phyloP scores from a whole-genome alignment of 2,329 filamentous ascomycete species.

The Cordyceps fumosorosea region DNA sequence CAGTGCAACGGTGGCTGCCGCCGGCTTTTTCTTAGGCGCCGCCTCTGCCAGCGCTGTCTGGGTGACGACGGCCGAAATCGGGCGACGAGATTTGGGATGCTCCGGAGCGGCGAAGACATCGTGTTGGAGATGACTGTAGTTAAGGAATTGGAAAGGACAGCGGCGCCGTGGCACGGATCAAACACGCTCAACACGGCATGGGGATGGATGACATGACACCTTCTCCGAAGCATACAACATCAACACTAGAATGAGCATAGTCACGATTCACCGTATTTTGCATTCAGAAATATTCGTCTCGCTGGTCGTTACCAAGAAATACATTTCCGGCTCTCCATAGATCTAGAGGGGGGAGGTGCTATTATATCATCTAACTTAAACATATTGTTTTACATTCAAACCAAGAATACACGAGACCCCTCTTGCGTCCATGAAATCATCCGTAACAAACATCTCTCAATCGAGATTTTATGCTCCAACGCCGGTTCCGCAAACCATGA shows the following conservation, averaged over 20 bases:
- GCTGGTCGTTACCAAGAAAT: slow-evolving; percentile 2
- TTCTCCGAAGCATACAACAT: not conserved
- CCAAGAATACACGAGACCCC: slow-evolving; percentile 31
- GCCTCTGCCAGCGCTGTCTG: slow-evolving; percentile 1
- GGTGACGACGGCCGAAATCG: not conserved
- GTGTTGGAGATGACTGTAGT: not conserved
- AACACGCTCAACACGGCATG: slow-evolving; percentile 13
- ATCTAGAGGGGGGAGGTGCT: slow-evolving; percentile 50
- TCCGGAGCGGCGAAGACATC: not conserved
- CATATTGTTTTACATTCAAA: slow-evolving; percentile 30
- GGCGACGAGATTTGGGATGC: not conserved
- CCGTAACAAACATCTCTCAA: slow-evolving; percentile 31
- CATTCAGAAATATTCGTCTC: not conserved
- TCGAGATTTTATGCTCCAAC: slow-evolving; percentile 47
- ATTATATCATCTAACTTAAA: slow-evolving; percentile 41
- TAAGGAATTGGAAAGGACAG: not conserved
- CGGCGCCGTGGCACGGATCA: slow-evolving; percentile 7
- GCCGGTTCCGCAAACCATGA: slow-evolving; percentile 41
- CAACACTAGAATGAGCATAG: not conserved
- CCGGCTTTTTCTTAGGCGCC: not conserved
- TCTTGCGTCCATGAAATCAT: slow-evolving; percentile 38
- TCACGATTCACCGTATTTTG: not conserved
- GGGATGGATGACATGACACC: slow-evolving; percentile 5
- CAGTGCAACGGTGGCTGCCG: not conserved
- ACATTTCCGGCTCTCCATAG: slow-evolving; percentile 12